Evolutionary conservation across 345 rosid species (phyloP), one percentile per base, ranked within the genome.

Genomic region (Ricinus communis): DNA sequence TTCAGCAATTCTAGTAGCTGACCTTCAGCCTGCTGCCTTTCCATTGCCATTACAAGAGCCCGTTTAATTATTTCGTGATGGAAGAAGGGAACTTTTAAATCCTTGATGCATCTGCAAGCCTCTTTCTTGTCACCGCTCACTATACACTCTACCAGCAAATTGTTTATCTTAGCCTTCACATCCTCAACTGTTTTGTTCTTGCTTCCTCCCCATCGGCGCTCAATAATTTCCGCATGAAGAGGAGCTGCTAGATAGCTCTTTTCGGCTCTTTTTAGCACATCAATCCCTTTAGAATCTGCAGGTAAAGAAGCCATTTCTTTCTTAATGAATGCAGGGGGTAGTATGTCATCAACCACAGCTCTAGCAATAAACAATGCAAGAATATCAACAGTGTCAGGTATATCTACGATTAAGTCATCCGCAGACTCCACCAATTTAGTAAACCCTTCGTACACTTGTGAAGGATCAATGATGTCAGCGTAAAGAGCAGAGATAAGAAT

Each of bases 31-130:
- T 81, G 83, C 1, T 15, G 83, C 75, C 82, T 87, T 66, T 93
- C 97, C 88, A 93, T 88, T 18, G 93, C 93, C 88, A 93, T 87
- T 18, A 82, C 72, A 62, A 93, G 70, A 0, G 92, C 87, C n/a
- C 88, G 76, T 65, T 90, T 90, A 54, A 93, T 88, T 62, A 93
- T 88, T 82, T 93, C 97, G 62, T 93, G 97, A 60, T 93, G 96
- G 50, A 90, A 93, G 82, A 87, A 93, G 0, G 94, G 89, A 66
- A 93, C 97, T 71, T 88, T 84, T 79, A 93, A 66, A 33, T 86
- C 97, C 70, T 87, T 90, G 72, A 88, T 87, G 80, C 96, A 93
- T 59, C 93, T 85, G 57, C 38, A 85, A 58, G 96, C 97, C 78
- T 93, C 96, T 55, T 81, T 85, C 59, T 77, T 88, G 69, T 93